Evolutionary conservation across 140 eudicot species (phyloP), one percentile per base, ranked within the genome.

Genomic region (Eryngium alpinum): DNA sequence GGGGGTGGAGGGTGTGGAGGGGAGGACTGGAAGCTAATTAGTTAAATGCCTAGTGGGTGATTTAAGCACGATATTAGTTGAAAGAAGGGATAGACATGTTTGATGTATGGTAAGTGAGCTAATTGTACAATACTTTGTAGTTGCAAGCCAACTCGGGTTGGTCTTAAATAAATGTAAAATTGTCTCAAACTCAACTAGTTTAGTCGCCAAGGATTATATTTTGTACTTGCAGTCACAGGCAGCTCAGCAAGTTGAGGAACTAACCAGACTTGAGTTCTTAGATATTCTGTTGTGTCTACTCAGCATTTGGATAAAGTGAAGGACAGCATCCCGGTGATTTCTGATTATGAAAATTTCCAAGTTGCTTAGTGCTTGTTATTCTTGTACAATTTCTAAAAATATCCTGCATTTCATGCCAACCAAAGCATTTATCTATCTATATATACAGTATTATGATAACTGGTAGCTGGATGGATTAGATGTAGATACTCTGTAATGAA

Each of bases 201-300:
- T 38, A 38, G 46, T 38, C 46, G 46, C 7, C 46, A 38, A 38
- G 7, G 46, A 7, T 38, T 38, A 38, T 38, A 38, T 38, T 4
- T 38, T 38, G 46, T 38, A 38, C 46, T 38, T 7, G 46, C 46
- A 38, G 46, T 38, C 5, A 7, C 46, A 38, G 46, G 5, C 46
- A 38, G 46, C 46, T n/a, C 46, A 38, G 73, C 75, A 69, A 70
- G 50, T 70, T 70, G 49, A 14, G 22, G 27, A 69, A 31, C 21
- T 31, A 28, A 28, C 49, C 13, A 15, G 73, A 43, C 46, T 31
- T 24, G 46, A 31, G 22, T 12, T 24, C 33, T 69, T 6, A 27
- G 73, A 31, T 69, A 69, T 28, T 69, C 22, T 69, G 71, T 24
- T 69, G 71, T 69, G 33, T 69, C 75, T 70, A 31, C 75, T 67